Conservation (phyloP, 2,329 filamentous ascomycete species). For the Aspergillus sojae region DNA sequence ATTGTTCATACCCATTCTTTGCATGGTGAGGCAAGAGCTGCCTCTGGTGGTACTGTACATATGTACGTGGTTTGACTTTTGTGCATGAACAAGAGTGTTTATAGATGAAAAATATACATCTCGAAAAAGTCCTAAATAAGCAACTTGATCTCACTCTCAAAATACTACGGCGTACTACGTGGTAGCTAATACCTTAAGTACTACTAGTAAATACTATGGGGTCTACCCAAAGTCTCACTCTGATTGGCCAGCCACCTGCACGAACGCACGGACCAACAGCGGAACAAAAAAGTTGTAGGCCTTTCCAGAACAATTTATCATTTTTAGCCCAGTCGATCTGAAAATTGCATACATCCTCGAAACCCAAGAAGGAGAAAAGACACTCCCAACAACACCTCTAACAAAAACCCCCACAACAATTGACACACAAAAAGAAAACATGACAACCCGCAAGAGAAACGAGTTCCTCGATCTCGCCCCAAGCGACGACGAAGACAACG, state of each 20-base stretch:
- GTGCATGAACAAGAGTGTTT: constrained; percentile 10
- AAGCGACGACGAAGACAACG: constrained; percentile 43
- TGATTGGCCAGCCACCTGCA: neutral
- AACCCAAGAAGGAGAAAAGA: constrained; percentile 11
- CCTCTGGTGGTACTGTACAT: constrained; percentile 17
- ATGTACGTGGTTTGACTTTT: constrained; percentile 15
- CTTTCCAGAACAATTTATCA: neutral
- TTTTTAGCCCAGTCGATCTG: neutral
- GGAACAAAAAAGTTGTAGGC: constrained; percentile 20
- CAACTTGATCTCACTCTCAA: neutral
- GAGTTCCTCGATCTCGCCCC: constrained; percentile 42
- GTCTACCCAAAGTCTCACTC: neutral
- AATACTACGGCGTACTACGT: too few relatives aligned
- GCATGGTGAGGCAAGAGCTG: constrained; percentile 16
- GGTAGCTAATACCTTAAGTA: too few relatives aligned
- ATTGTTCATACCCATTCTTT: constrained; percentile 24
- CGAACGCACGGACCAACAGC: constrained; percentile 16
- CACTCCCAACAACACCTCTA: neutral
- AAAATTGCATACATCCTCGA: neutral
- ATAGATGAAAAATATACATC: constrained; percentile 1
- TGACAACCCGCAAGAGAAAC: constrained; percentile 43
- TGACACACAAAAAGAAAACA: constrained; percentile 16
- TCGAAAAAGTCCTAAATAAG: neutral
- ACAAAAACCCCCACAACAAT: neutral
- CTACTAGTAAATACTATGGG: too few relatives aligned